phyloP scores from a whole-genome alignment of 768 basidiomycete genomes.

The Collybiopsis luxurians region DNA sequence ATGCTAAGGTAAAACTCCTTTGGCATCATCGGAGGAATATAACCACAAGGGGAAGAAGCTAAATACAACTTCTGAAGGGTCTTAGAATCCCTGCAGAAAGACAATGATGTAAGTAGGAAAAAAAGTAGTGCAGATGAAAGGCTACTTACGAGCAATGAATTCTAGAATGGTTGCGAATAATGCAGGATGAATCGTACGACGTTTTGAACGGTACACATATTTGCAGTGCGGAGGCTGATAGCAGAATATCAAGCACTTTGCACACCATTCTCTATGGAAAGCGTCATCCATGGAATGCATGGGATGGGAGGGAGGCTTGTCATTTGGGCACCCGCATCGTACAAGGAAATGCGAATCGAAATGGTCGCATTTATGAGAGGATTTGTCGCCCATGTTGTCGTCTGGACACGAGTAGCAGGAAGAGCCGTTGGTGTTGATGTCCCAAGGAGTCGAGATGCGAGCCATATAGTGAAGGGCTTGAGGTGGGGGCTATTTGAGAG shows the following conservation, averaged over 20 bases:
- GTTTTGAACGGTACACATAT: not conserved
- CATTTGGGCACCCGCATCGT: conserved; percentile 34
- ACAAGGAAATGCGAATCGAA: conserved; percentile 23
- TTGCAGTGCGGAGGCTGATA: conserved; percentile 21
- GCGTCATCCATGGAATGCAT: conserved; percentile 29
- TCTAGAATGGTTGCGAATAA: not conserved
- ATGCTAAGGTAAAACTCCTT: too few relatives aligned
- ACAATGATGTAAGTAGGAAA: not conserved
- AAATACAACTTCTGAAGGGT: conserved; percentile 1
- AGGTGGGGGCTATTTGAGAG: not conserved
- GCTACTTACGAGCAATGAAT: not conserved
- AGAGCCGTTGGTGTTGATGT: not conserved
- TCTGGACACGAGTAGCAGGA: not conserved
- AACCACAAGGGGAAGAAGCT: not conserved
- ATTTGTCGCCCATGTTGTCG: not conserved
- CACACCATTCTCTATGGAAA: conserved; percentile 31
- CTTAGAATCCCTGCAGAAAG: not conserved
- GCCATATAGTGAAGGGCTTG: not conserved
- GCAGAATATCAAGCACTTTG: conserved; percentile 27
- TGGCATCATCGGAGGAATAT: too few relatives aligned
- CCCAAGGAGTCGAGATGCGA: not conserved
- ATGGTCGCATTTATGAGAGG: conserved; percentile 6
- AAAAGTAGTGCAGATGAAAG: not conserved
- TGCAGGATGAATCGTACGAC: not conserved
- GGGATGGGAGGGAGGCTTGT: conserved; percentile 23